Conservation (phyloP, 2,329 filamentous ascomycete species). For the Alternaria triticimaculans region DNA sequence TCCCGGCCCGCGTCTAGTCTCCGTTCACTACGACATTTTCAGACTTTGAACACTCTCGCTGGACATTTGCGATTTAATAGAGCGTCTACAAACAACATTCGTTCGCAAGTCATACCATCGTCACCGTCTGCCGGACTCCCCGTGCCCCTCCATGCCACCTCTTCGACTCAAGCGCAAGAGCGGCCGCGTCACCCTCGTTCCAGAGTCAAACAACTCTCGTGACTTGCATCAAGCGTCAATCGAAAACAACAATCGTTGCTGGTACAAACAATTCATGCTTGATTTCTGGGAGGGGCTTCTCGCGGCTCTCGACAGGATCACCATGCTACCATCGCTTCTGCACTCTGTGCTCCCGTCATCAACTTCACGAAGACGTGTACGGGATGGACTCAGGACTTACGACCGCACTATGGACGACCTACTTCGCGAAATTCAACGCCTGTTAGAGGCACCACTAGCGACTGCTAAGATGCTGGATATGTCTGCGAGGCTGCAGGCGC, state of each 20-base stretch:
- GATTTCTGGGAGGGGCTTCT: constrained; percentile 50
- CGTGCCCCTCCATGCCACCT: constrained; percentile 40
- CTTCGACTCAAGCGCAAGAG: constrained; percentile 45
- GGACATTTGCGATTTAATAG: constrained; percentile 27
- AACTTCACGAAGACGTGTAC: constrained; percentile 40
- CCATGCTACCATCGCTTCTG: constrained; percentile 50
- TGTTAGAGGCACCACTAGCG: constrained; percentile 54
- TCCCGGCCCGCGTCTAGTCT: constrained; percentile 43
- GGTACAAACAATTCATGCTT: constrained; percentile 47
- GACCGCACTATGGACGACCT: constrained; percentile 58
- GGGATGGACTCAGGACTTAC: constrained; percentile 50
- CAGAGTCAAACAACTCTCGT: constrained; percentile 32
- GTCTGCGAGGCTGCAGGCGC: constrained; percentile 54
- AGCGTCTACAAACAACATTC: constrained; percentile 34
- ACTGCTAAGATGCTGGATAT: constrained; percentile 52
- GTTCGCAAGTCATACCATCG: constrained; percentile 33
- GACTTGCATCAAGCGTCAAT: constrained; percentile 23
- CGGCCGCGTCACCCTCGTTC: constrained; percentile 40
- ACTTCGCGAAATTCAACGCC: constrained; percentile 51
- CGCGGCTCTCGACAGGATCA: constrained; percentile 47
- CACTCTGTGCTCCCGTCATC: constrained; percentile 47
- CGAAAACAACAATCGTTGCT: constrained; percentile 27
- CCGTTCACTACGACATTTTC: constrained; percentile 38
- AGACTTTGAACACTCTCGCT: constrained; percentile 21
- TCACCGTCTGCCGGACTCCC: constrained; percentile 28